Evolutionary conservation across 305 asterid species (phyloP), one percentile per base, ranked within the genome.

Genomic region (Salvia sclarea): DNA sequence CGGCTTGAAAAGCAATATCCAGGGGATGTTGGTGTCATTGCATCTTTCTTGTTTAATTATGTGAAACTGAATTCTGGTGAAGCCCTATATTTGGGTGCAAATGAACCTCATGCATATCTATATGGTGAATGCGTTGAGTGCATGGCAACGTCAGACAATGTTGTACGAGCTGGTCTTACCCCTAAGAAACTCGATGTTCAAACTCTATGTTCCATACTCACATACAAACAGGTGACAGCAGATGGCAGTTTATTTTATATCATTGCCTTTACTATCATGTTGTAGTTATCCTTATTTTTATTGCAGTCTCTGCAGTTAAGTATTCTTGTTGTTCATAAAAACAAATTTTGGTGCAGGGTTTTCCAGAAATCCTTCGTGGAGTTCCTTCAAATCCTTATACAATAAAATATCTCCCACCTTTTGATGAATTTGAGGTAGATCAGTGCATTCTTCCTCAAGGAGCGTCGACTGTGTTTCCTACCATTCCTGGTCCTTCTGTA

Each of bases 71-170:
- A 74, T 17, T 69, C 88, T 12, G 95, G 95, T 35, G 90, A 90
- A 80, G 91, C 93, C 66, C 73, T 90, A 61, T 86, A 79, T 71
- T 72, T 90, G 64, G 95, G 90, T 63, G 91, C 97, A 64, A 82
- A 86, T 25, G 93, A 88, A 75, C 97, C 91, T 67, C 97, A 90
- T 68, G 95, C 95, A 24, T 90, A 88, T 73, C 53, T 90, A 25
- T 69, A 73, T 53, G 97, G 95, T 5, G 97, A 90, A 76, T 90
- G 95, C 57, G 50, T 90, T 13, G 97, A 90, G 84, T 88, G 95
- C 70, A 90, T 90, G 97, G 97, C 95, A 60, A 86, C 97, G 75
- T 90, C 95, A 3, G 91, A 90, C 76, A 90, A 87, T 73, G 95
- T 88, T 14, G 95, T 90, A 18, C 87, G 95, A 0, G 97, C 95